phyloP scores from a whole-genome alignment of 768 basidiomycete genomes.

The Nidula microcarpa region DNA sequence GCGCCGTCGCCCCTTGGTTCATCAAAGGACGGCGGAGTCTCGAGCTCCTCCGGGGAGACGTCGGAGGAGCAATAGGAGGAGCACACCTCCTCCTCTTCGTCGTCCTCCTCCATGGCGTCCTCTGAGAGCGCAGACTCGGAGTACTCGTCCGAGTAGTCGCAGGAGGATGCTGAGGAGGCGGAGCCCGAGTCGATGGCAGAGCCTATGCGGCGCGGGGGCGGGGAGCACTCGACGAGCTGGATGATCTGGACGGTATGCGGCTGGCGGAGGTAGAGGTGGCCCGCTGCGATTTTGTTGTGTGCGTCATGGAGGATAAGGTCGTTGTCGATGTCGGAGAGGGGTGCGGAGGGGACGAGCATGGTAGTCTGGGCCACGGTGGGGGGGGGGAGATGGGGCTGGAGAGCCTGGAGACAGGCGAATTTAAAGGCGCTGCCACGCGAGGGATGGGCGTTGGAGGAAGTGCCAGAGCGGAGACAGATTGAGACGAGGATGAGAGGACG shows the following conservation, averaged over 20 bases:
- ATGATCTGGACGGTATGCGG: slow-evolving; percentile 62
- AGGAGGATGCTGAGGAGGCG: slow-evolving; percentile 35
- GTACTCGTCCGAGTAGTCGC: slow-evolving; percentile 35
- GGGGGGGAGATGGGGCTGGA: slow-evolving; percentile 7
- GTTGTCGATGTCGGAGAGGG: slow-evolving; percentile 11
- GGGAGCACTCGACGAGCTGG: slow-evolving; percentile 65
- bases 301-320: slow-evolving; percentile 22
- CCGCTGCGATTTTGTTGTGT: slow-evolving; percentile 25
- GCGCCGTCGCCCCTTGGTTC: slow-evolving; percentile 22
- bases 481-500: background rate
- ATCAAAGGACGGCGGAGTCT: slow-evolving; percentile 15
- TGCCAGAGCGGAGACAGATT: background rate
- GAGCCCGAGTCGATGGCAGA: slow-evolving; percentile 31
- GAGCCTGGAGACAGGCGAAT: background rate
- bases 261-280: slow-evolving; percentile 43
- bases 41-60: slow-evolving; percentile 30
- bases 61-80: slow-evolving; percentile 76
- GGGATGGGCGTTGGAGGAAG: slow-evolving; percentile 5
- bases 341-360: slow-evolving; percentile 13
- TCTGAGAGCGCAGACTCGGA: slow-evolving; percentile 30
- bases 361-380: slow-evolving; percentile 11
- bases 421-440: slow-evolving; percentile 9
- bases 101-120: background rate
- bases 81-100: slow-evolving; percentile 43
- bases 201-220: slow-evolving; percentile 45